These are phyloP conservation scores for Podaxis sp. DNA, from an alignment of 768 basidiomycete genomes.

Conservation along the genomic window DNA sequence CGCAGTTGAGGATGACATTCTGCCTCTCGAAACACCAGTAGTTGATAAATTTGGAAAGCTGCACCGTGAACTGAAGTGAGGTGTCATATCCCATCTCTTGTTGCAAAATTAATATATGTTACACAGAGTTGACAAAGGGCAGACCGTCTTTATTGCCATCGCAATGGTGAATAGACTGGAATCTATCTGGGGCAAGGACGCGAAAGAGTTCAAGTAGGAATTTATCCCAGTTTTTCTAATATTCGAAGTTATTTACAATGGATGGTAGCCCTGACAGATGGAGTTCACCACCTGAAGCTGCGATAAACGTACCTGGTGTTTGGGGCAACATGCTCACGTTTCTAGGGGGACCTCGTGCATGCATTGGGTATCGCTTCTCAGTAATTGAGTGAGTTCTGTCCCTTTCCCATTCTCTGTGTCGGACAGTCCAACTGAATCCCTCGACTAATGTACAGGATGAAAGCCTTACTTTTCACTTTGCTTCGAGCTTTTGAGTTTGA, in stretches of 20 bases:
- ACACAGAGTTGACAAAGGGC: conserved; percentile 40
- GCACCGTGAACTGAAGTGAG: conserved; percentile 39
- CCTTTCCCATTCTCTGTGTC: not conserved
- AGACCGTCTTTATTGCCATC: conserved; percentile 48
- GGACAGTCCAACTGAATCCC: not conserved
- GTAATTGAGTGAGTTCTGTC: conserved; percentile 50
- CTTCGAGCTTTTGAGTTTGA: conserved; percentile 55
- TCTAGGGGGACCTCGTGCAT: conserved; percentile 59
- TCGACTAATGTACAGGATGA: conserved; percentile 20
- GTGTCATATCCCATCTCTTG: not conserved
- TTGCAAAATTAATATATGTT: not conserved
- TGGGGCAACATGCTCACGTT: conserved; percentile 61
- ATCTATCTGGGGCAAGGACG: conserved; percentile 62
- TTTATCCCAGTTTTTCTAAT: not conserved
- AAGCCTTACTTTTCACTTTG: conserved; percentile 45
- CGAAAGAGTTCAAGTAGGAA: conserved; percentile 53
- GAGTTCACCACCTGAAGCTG: conserved; percentile 44
- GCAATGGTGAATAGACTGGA: conserved; percentile 48
- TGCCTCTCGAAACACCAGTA: conserved; percentile 49
- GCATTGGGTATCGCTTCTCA: conserved; percentile 68
- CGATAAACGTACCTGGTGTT: conserved; percentile 49
- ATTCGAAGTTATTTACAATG: not conserved
- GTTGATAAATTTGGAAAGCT: conserved; percentile 42
- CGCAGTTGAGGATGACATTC: conserved; percentile 48
- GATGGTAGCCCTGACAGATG: conserved; percentile 58